A percentile compares a stretch with the other conserved stretches of the same genome.
These are phyloP conservation scores for Phytophthora cryptogea DNA, from an alignment of 352 stramenopile genomes.

Conservation along the genomic window DNA sequence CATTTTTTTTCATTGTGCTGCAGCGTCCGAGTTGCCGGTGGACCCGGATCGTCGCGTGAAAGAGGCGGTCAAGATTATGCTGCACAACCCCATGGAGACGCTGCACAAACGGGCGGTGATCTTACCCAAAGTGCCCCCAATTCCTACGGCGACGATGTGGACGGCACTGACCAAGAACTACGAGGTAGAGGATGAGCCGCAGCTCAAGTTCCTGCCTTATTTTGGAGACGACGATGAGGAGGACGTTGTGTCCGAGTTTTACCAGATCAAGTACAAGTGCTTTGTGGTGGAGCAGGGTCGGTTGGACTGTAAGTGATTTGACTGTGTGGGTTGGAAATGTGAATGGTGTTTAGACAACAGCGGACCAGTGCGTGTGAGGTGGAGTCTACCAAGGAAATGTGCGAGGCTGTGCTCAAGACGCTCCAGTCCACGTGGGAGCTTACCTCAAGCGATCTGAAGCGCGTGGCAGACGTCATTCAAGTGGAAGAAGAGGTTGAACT, in stretches of 20 bases:
- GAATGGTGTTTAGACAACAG: slow-evolving; percentile 43
- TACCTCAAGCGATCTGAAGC: slow-evolving; percentile 54
- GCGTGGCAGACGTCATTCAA: slow-evolving; percentile 63
- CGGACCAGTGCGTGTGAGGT: slow-evolving; percentile 70
- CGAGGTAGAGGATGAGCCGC: slow-evolving; percentile 84
- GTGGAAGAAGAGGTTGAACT: slow-evolving; percentile 53
- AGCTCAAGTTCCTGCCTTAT: slow-evolving; percentile 72
- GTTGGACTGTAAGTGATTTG: background rate
- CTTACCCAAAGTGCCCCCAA: slow-evolving; percentile 52
- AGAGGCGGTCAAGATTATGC: slow-evolving; percentile 28
- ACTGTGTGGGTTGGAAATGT: background rate
- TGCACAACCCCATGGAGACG: slow-evolving; percentile 34
- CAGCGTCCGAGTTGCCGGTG: slow-evolving; percentile 53
- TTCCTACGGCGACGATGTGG: slow-evolving; percentile 76
- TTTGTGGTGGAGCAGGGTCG: background rate
- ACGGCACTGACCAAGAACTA: slow-evolving; percentile 85
- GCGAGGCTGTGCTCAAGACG: slow-evolving; percentile 61
- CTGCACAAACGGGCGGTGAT: slow-evolving; percentile 43
- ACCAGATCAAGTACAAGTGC: slow-evolving; percentile 74
- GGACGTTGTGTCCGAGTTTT: slow-evolving; percentile 83
- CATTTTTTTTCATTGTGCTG: too few relatives aligned
- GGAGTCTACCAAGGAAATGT: slow-evolving; percentile 79
- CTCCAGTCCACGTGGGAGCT: slow-evolving; percentile 79
- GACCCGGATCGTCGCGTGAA: slow-evolving; percentile 26
- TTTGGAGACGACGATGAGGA: slow-evolving; percentile 86